Evolutionary conservation across 2,329 filamentous ascomycete species (phyloP).

Genomic region (Diaporthe batatas): DNA sequence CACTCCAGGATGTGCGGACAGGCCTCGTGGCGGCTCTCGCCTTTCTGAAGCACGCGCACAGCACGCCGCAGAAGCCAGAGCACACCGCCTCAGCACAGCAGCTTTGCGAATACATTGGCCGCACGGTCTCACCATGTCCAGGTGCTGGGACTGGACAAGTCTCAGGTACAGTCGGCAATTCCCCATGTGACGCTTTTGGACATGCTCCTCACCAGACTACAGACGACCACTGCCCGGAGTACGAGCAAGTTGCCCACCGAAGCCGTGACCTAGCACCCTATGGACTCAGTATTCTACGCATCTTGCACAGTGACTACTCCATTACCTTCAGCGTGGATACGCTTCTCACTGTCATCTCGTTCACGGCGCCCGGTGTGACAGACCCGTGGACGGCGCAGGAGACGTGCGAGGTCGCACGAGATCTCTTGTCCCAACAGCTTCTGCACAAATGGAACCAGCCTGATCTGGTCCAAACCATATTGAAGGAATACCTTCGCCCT

Average conservation of each 20-base stretch:
- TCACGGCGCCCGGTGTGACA: conserved; percentile 42
- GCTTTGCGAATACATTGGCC: conserved; percentile 31
- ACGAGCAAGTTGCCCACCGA: conserved; percentile 30
- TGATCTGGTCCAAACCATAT: conserved; percentile 68
- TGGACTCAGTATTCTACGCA: conserved; percentile 29
- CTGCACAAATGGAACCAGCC: conserved; percentile 37
- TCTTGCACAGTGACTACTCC: neutral
- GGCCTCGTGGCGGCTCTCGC: conserved; percentile 34
- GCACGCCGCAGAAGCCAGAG: conserved; percentile 12
- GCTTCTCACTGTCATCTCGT: conserved; percentile 52
- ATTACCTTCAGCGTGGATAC: conserved; percentile 44
- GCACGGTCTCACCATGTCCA: conserved; percentile 24
- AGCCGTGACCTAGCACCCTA: conserved; percentile 30
- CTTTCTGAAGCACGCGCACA: conserved; percentile 30
- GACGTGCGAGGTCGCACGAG: conserved; percentile 49
- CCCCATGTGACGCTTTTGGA: neutral
- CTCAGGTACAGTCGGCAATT: conserved; percentile 13
- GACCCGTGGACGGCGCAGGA: conserved; percentile 50
- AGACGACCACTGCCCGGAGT: conserved; percentile 32
- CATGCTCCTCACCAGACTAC: conserved; percentile 7
- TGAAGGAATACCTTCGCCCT: conserved; percentile 74
- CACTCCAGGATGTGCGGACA: conserved; percentile 16
- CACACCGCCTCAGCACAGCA: conserved; percentile 16
- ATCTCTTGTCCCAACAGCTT: conserved; percentile 51
- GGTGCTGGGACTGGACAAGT: neutral